phyloP scores from a whole-genome alignment of 2,329 filamentous ascomycete genomes.

The Cadophora sp. region DNA sequence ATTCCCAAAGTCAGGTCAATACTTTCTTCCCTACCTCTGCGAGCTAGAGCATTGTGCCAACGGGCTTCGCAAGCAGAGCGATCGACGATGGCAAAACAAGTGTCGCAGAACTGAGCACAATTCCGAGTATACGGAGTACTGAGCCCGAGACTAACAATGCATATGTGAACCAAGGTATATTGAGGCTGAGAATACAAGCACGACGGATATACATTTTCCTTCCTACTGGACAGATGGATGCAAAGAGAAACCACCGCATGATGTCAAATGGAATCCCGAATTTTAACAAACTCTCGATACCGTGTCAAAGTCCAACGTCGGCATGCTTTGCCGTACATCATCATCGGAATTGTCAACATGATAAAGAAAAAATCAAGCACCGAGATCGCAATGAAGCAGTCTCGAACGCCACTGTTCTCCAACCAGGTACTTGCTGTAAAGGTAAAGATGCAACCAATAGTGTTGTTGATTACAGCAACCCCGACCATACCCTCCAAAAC shows the following conservation, averaged over 20 bases:
- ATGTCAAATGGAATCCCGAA: conserved; percentile 48
- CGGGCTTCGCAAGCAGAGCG: no score
- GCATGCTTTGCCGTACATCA: conserved; percentile 57
- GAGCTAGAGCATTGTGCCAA: no score
- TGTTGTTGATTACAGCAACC: conserved; percentile 63
- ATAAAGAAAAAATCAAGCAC: conserved; percentile 58
- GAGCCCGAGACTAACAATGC: not conserved
- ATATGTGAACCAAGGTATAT: not conserved
- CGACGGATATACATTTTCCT: not conserved
- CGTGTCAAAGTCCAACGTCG: conserved; percentile 54
- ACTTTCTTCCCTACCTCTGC: no score
- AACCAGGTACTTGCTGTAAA: conserved; percentile 59
- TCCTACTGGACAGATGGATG: not conserved
- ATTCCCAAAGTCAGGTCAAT: no score
- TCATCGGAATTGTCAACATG: conserved; percentile 59
- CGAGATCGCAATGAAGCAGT: conserved; percentile 59
- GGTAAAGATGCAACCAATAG: conserved; percentile 59
- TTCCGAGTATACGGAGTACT: not conserved
- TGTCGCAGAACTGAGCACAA: not conserved
- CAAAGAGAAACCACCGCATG: not conserved
- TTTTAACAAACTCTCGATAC: conserved; percentile 55
- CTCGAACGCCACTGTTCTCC: conserved; percentile 50
- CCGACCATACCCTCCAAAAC: conserved; percentile 65
- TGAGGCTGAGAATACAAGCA: not conserved
- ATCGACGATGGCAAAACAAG: no score